A percentile compares a stretch with the other conserved stretches of the same genome.
Conservation (phyloP, 768 basidiomycete species). For the Russula dissimulans region DNA sequence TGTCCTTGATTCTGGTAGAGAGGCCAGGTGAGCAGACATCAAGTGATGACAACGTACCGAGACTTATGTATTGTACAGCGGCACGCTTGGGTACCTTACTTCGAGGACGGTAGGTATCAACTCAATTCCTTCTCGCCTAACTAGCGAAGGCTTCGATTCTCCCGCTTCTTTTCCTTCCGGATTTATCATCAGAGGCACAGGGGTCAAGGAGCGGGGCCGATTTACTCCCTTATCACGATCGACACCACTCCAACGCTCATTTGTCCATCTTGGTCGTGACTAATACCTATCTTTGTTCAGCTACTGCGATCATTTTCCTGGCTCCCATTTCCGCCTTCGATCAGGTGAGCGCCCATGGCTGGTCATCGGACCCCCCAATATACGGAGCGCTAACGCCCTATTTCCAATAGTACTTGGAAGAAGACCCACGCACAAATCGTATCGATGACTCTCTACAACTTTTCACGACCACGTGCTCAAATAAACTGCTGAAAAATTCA, state of each 20-base stretch:
- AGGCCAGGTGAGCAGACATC: constrained; percentile 16
- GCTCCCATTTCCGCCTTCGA: constrained; percentile 84
- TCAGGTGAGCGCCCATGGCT: constrained; percentile 41
- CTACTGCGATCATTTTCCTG: constrained; percentile 78
- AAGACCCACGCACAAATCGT: constrained; percentile 76
- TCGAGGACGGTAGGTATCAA: constrained; percentile 48
- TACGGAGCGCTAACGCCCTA: constrained; percentile 27
- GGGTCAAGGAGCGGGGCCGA: not conserved
- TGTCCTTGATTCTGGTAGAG: constrained; percentile 7
- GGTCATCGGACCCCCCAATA: not conserved
- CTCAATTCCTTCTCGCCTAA: constrained; percentile 2
- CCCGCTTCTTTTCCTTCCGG: constrained; percentile 55
- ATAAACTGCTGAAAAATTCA: constrained; percentile 60
- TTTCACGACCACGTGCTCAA: constrained; percentile 79
- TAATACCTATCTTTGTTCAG: constrained; percentile 29
- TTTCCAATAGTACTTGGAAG: constrained; percentile 61
- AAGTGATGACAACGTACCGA: not conserved
- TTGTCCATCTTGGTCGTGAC: not conserved
- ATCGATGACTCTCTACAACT: constrained; percentile 86
- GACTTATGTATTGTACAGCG: constrained; percentile 33
- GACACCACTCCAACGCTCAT: not conserved
- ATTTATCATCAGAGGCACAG: not conserved
- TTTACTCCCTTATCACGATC: not conserved
- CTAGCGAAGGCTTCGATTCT: constrained; percentile 38
- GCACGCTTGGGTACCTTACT: constrained; percentile 77